Base-by-base conservation (phyloP, 192 early-diverging fungal species). In the Umbelopsis ramanniana region DNA sequence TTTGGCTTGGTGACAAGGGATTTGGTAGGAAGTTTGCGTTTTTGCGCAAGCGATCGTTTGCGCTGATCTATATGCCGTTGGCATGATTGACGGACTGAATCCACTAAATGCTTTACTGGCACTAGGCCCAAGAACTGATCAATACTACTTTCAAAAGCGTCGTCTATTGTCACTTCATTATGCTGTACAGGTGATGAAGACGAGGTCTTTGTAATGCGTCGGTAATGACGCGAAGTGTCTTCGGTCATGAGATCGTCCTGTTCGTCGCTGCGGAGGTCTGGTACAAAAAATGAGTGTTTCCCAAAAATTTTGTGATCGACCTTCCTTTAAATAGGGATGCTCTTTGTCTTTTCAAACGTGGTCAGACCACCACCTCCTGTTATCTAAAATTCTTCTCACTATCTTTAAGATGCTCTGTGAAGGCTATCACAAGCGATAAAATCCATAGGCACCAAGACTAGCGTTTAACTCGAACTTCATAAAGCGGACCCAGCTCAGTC, bases 161-260 rank as follows among this genome's bases (percentile, higher is more conserved):
- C 57, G 57, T 37, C 57, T 37, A 35, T 63, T 11, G 57, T 63
- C 19, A 63, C 0, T 63, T 63, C 57, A 35, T 35, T 35, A 12
- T 29, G 12, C 14, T 29, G 57, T 63, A 63, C 14, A 14, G 57
- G 57, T 11, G 57, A 63, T 63, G 57, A 33, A 19, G 57, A 63
- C 5, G 57, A 29, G 15, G 57, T 10, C 14, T 63, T 63, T 63
- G 57, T 35, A 37, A 63, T 63, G 26, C 57, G 57, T 35, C 57
- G 26, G 33, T 63, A 63, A n/a, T 63, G 57, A 8, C 57, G 57
- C 33, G 57, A 63, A 19, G 57, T 63, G 26, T 63, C 57, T 35
- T 63, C 57, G 17, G 57, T 26, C 53, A 54, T 54, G 6, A 54
- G 57, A 37, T n/a, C 33, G 26, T 11, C 3, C 57, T 35, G 55